These are phyloP conservation scores for Russula olivacea DNA, from an alignment of 768 basidiomycete species.

Conservation along the genomic window DNA sequence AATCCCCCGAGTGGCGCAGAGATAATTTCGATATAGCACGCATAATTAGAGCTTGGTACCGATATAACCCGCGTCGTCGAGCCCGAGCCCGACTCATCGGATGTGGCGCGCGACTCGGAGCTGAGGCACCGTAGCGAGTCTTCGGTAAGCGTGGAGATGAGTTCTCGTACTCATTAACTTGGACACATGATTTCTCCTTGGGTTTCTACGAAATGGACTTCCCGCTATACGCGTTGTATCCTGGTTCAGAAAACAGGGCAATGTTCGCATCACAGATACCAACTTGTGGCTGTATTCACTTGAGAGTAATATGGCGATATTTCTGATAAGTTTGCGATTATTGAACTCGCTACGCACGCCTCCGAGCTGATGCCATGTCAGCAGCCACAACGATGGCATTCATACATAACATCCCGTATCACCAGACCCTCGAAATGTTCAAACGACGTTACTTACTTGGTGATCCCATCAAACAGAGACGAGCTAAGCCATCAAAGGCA, in stretches of 20 bases:
- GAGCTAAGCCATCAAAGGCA: constrained; percentile 3
- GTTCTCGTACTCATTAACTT: no score
- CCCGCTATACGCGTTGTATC: no score
- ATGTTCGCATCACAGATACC: not conserved
- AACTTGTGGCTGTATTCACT: not conserved
- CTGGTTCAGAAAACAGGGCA: not conserved
- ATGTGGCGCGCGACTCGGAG: no score
- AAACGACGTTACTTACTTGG: constrained; percentile 13
- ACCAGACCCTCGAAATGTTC: not conserved
- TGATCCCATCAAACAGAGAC: no score
- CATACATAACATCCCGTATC: no score
- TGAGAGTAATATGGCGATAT: not conserved
- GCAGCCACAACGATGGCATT: not conserved
- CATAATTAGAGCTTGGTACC: not conserved
- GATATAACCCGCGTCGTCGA: no score
- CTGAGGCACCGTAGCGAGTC: no score
- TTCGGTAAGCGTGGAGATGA: no score
- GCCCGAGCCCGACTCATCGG: not conserved
- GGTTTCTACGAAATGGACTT: no score
- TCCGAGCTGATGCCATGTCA: not conserved
- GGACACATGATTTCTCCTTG: no score
- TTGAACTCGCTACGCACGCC: not conserved
- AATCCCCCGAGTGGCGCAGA: not conserved
- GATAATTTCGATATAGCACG: not conserved
- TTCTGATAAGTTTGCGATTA: not conserved